Evolutionary conservation across 2,329 filamentous ascomycete species (phyloP).

Genomic region (Fusarium sp.): DNA sequence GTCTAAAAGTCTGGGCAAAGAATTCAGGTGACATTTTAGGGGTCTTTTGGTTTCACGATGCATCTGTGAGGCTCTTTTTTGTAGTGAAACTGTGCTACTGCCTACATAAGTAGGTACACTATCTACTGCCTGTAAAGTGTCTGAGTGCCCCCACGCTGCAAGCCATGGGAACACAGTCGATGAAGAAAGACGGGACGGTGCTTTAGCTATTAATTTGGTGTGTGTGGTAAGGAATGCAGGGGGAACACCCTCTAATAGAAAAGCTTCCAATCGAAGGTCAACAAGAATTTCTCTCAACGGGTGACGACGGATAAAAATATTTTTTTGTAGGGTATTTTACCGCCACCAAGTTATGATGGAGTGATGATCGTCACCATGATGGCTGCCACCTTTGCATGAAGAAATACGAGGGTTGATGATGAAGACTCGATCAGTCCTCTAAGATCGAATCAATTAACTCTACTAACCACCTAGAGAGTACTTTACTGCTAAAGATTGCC

Average conservation of each 20-base stretch:
- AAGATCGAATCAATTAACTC: conserved; percentile 14
- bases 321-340: background rate
- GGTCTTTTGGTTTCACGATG: conserved; percentile 35
- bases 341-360: conserved; percentile 22
- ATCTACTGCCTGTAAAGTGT: background rate
- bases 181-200: conserved; percentile 26
- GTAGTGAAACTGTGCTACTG: conserved; percentile 3
- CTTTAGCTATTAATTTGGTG: conserved; percentile 26
- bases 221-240: conserved; percentile 39
- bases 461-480: too few species aligned
- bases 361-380: conserved; percentile 10
- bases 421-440: background rate
- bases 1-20: conserved; percentile 8
- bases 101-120: too few species aligned
- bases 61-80: conserved; percentile 25
- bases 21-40: conserved; percentile 6
- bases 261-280: conserved; percentile 7
- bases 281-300: conserved; percentile 15
- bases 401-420: conserved; percentile 20
- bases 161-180: conserved; percentile 2
- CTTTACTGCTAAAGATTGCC: conserved; percentile 8
- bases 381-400: conserved; percentile 3
- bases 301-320: conserved; percentile 9
- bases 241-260: conserved; percentile 1
- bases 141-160: conserved; percentile 19